Evolutionary conservation across 768 basidiomycete species (phyloP).

Genomic region (Gloeostereum incarnatum): DNA sequence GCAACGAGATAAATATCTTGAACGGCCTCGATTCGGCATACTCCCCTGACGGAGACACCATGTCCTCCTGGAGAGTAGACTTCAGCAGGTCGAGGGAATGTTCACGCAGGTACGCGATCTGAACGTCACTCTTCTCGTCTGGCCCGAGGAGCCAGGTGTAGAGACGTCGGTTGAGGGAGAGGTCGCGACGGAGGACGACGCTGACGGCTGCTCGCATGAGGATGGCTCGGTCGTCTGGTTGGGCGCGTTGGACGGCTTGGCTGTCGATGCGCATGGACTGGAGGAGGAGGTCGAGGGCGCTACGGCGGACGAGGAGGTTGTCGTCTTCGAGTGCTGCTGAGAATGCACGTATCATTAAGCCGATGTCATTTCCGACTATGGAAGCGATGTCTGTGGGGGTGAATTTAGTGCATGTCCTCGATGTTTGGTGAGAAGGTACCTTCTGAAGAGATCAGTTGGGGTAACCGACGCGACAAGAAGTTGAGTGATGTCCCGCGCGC

Average conservation of each 20-base stretch:
- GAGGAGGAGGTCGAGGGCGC: constrained; percentile 76
- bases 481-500: constrained; percentile 83
- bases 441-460: constrained; percentile 31
- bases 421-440: no score
- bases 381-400: constrained; percentile 49
- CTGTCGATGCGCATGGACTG: constrained; percentile 72
- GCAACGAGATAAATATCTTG: constrained; percentile 89
- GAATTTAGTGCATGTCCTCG: no score
- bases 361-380: constrained; percentile 79
- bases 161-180: constrained; percentile 86
- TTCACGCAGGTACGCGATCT: constrained; percentile 58
- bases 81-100: constrained; percentile 68
- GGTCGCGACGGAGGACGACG: constrained; percentile 86
- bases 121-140: constrained; percentile 67
- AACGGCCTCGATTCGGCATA: constrained; percentile 82
- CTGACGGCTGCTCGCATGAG: constrained; percentile 81
- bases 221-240: constrained; percentile 65
- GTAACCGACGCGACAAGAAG: constrained; percentile 76
- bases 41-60: constrained; percentile 61
- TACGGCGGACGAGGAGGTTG: constrained; percentile 82
- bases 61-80: constrained; percentile 69
- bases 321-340: constrained; percentile 89
- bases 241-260: constrained; percentile 56
- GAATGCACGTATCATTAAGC: constrained; percentile 91
- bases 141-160: constrained; percentile 91